phyloP scores from a whole-genome alignment of 2,329 filamentous ascomycete genomes.

The Cladosporium halotolerans region DNA sequence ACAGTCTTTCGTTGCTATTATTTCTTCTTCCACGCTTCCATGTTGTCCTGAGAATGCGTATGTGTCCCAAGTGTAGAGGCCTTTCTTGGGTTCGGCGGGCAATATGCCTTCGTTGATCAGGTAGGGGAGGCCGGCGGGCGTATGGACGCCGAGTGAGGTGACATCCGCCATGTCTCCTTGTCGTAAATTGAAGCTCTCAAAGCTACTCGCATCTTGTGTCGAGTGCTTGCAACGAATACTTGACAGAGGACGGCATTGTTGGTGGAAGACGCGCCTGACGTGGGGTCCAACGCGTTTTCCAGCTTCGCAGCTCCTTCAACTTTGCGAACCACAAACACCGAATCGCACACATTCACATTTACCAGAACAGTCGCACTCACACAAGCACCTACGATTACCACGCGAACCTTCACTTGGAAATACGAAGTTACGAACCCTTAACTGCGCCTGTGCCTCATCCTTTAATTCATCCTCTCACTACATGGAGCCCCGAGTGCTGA shows the following conservation, averaged over 20 bases:
- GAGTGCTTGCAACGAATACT: no score
- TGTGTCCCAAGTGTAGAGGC: constrained; percentile 72
- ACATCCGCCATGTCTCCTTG: constrained; percentile 70
- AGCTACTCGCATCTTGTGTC: no score
- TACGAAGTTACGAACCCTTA: no score
- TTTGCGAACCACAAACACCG: neutral
- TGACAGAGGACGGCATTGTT: neutral
- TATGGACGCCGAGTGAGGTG: constrained; percentile 84
- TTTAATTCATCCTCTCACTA: neutral
- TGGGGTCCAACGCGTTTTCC: neutral
- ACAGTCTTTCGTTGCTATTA: constrained; percentile 66
- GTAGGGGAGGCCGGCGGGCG: constrained; percentile 75
- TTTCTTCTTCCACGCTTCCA: constrained; percentile 62
- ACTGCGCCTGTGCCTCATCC: no score
- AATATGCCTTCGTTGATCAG: constrained; percentile 76
- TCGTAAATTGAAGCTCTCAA: neutral
- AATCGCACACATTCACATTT: neutral
- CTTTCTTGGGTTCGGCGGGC: constrained; percentile 56
- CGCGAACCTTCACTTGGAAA: neutral
- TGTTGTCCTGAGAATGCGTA: constrained; percentile 36
- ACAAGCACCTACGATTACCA: neutral
- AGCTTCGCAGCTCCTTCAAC: neutral
- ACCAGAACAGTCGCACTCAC: neutral
- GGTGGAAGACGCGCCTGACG: neutral
- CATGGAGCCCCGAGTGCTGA: constrained; percentile 25